These are phyloP conservation scores for Xylaria palmicola DNA, from an alignment of 495 filamentous ascomycete species.

Conservation along the genomic window DNA sequence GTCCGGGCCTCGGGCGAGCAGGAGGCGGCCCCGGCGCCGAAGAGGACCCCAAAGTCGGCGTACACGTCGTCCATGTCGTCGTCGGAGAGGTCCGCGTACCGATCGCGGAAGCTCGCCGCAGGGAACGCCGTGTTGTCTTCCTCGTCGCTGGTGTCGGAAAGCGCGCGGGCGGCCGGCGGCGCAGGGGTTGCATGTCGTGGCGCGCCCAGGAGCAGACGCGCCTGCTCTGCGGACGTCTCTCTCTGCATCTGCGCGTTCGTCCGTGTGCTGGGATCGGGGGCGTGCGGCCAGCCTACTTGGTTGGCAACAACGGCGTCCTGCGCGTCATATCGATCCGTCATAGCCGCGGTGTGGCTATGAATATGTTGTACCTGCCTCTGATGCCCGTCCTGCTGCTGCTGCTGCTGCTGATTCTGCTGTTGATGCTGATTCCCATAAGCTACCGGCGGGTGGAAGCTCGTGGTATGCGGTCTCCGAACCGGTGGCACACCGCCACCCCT, in stretches of 20 bases:
- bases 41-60: constrained; percentile 48
- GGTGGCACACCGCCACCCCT: constrained; percentile 3
- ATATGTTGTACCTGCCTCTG: too few relatives aligned
- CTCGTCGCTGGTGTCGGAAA: constrained; percentile 23
- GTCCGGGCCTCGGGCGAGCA: constrained; percentile 18
- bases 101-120: constrained; percentile 42
- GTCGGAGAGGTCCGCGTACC: constrained; percentile 41
- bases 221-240: neutral
- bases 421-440: neutral
- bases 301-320: neutral
- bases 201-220: neutral
- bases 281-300: neutral
- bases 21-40: constrained; percentile 34
- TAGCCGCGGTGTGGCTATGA: neutral
- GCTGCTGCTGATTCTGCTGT: neutral
- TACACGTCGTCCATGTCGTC: constrained; percentile 45
- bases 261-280: too few relatives aligned
- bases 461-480: constrained; percentile 25
- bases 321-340: neutral
- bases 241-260: neutral
- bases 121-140: constrained; percentile 40
- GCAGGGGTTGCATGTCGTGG: neutral
- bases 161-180: neutral
- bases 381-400: too few relatives aligned
- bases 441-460: constrained; percentile 15